Evolutionary conservation across 2,329 filamentous ascomycete species (phyloP).

Genomic region (Fusarium tjaetaba): DNA sequence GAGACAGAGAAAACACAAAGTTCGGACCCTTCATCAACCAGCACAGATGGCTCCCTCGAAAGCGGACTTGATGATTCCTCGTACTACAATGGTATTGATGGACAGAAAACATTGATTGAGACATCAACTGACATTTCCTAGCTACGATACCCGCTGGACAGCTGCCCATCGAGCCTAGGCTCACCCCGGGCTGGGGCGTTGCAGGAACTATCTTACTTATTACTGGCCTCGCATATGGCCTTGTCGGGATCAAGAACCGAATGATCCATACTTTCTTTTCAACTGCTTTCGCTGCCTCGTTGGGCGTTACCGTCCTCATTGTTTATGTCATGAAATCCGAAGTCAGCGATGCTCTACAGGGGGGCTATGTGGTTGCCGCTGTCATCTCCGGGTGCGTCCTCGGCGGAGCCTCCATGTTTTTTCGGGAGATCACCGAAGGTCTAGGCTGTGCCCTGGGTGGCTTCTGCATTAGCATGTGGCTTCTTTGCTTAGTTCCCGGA

Average conservation of each 20-base stretch:
- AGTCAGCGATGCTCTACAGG: slow-evolving; percentile 79
- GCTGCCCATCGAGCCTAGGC: slow-evolving; percentile 76
- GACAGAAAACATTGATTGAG: not conserved
- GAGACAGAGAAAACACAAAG: slow-evolving; percentile 22
- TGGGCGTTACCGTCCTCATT: slow-evolving; percentile 84
- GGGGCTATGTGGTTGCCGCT: slow-evolving; percentile 84
- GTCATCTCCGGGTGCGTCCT: slow-evolving; percentile 78
- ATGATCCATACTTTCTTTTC: slow-evolving; percentile 85
- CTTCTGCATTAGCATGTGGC: slow-evolving; percentile 90
- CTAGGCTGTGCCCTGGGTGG: slow-evolving; percentile 89
- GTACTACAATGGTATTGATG: slow-evolving; percentile 49
- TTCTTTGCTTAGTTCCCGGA: slow-evolving; percentile 79
- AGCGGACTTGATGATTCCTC: slow-evolving; percentile 44
- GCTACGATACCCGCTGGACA: slow-evolving; percentile 59
- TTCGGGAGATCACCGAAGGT: slow-evolving; percentile 82
- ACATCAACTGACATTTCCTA: slow-evolving; percentile 37
- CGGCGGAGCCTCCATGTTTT: slow-evolving; percentile 78
- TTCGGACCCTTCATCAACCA: slow-evolving; percentile 28
- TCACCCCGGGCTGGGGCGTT: slow-evolving; percentile 85
- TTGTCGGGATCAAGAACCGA: slow-evolving; percentile 85
- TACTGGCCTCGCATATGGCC: slow-evolving; percentile 74
- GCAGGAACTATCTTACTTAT: slow-evolving; percentile 80
- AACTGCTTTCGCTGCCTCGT: slow-evolving; percentile 74
- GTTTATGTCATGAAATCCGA: slow-evolving; percentile 88
- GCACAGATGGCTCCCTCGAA: slow-evolving; percentile 27